Evolutionary conservation across 176 grass and related monocot genomes (phyloP), one percentile per base, ranked within the genome.

Genomic region (Phoenix roebelenii): DNA sequence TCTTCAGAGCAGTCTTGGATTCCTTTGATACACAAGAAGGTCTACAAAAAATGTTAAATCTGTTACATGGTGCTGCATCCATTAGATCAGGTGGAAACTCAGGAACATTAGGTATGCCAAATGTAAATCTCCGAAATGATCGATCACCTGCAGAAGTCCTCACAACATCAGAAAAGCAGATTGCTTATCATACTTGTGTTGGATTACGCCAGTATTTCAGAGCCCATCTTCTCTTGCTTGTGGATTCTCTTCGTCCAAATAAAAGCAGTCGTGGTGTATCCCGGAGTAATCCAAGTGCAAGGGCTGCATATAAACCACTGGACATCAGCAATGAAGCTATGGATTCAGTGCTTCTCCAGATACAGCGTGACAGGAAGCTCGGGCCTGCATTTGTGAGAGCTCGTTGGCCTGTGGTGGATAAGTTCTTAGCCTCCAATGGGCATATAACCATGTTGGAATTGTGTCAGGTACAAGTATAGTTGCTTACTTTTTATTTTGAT

Each of bases 101-200:
- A 49, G 82, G 82, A 32, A 50, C 75, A 70, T 32, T 82, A 70
- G 83, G 80, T 58, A 68, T 72, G 28, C 75, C 87, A 59, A 80
- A 82, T 63, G 76, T 60, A 63, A 83, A 78, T 79, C 67, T 69
- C 55, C 69, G 78, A 55, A 82, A 66, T 79, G 87, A 85, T 44
- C 78, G 75, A 51, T 82, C 77, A 0, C 63, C 71, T 70, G 59
- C 71, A 62, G 93, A 98, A 76, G 84, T 83, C 65, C 64, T 98
- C 23, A 85, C 93, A 54, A 60, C 76, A 28, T 85, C 77, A 69
- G 93, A 98, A 77, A 98, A 98, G 73, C 93, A 98, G 67, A 89
- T 98, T 60, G 84, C 87, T 19, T 98, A 98, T 35, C 93, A 98
- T 77, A 78, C 93, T 14, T 91, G 87, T 85, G 84, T 98, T 82